Evolutionary conservation across 139 green algal species (phyloP), one percentile per base, ranked within the genome.

Genomic region (Volvox africanus): DNA sequence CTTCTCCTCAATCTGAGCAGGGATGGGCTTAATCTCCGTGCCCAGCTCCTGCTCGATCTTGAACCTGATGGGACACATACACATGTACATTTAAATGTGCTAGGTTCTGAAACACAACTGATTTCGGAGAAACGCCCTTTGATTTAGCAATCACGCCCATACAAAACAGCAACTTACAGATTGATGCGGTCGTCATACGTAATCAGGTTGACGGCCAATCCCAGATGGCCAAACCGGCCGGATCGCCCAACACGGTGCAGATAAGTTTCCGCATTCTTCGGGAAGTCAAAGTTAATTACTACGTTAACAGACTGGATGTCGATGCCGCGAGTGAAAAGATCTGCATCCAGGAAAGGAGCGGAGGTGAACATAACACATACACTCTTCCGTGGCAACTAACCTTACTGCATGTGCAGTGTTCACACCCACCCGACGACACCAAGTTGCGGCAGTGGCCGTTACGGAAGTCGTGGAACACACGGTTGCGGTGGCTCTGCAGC

Each of bases 261-360:
- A 95, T 99, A 99, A 0, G 98, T 99, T 94, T 99, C 98, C 16
- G 95, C 96, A 92, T 99, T 99, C 96, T 99, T 99, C 78, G 98
- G 98, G 95, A 99, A 99, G 95, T 99, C 98, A 94, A 99, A 99
- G 94, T 99, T 99, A 96, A 99, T 99, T 84, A 99, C 98, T 12
- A 99, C 98, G 93, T 99, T 99, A 22, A 99, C 98, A 24, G 97
- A 97, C 95, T 99, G 98, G 91, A 99, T 99, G 94, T 99, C 98
- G 86, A 99, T 99, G 89, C 98, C 98, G 76, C 98, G 95, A 0
- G 98, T 99, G 94, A 99, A 99, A 16, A 99, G 93, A 92, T 99
- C 98, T 95, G 93, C 92, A 84, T n/a, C n/a, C n/a, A 73, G 50
- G 26, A n/a, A 79, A 21, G 1, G 14, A 79, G 71, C 65, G 65